phyloP scores from a whole-genome alignment of 1,284 basidiomycete species.

The Kwoniella shivajii region DNA sequence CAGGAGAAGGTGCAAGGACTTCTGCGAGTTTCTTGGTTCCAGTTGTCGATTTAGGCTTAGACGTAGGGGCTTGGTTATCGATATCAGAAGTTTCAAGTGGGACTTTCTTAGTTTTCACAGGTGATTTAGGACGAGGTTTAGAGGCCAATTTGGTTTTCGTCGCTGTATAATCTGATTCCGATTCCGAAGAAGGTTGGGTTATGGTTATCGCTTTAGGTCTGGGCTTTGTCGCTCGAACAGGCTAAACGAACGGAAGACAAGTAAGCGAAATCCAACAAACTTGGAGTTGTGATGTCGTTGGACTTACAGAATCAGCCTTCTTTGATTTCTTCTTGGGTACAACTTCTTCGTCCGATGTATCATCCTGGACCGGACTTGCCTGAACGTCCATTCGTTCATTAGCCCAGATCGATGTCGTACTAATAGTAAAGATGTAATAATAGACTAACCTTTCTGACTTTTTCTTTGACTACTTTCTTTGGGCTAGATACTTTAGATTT shows the following conservation, averaged over 20 bases:
- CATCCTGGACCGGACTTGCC: constrained; percentile 29
- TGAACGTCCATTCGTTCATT: constrained; percentile 4
- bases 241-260: background rate
- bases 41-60: background rate
- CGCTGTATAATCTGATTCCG: constrained; percentile 9
- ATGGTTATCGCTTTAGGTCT: background rate
- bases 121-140: constrained; percentile 12
- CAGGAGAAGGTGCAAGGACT: background rate
- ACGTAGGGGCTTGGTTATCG: constrained; percentile 12
- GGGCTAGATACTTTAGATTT: constrained; percentile 13
- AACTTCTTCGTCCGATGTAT: constrained; percentile 29
- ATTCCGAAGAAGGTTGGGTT: constrained; percentile 1
- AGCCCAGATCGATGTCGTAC: background rate
- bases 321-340: constrained; percentile 34
- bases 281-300: background rate
- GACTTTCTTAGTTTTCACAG: constrained; percentile 14
- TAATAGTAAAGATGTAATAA: background rate
- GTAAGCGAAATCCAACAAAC: background rate
- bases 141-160: constrained; percentile 1
- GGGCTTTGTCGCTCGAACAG: background rate
- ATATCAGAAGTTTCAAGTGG: constrained; percentile 19
- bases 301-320: constrained; percentile 23
- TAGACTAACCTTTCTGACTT: constrained; percentile 23
- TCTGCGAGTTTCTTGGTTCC: background rate
- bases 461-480: constrained; percentile 15